Conservation (phyloP, 2,329 filamentous ascomycete species). For the Venturia carpophila region DNA sequence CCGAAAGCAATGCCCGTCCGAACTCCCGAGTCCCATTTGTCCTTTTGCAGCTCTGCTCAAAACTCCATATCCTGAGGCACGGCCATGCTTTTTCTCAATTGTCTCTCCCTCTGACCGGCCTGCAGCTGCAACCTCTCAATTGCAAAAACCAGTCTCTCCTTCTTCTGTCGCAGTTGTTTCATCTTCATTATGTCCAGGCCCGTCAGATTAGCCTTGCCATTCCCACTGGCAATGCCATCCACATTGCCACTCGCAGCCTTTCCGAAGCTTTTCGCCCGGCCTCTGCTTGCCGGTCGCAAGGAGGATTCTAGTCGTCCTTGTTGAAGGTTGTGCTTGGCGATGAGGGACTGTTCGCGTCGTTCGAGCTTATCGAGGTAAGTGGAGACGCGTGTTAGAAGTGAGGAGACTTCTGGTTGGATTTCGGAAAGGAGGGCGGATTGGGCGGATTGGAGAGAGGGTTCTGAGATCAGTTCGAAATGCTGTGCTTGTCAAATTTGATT, state of each 20-base stretch:
- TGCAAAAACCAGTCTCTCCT: conserved; percentile 77
- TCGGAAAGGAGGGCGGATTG: conserved; percentile 80
- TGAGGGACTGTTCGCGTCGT: conserved; percentile 73
- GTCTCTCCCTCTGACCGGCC: conserved; percentile 66
- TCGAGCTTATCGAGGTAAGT: conserved; percentile 75
- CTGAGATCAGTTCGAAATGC: conserved; percentile 90
- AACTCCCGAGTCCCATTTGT: neutral
- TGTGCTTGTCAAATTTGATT: conserved; percentile 29
- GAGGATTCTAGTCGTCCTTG: conserved; percentile 54
- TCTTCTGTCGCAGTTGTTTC: conserved; percentile 67
- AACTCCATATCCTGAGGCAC: conserved; percentile 33
- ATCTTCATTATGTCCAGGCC: conserved; percentile 50
- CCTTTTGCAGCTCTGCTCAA: neutral
- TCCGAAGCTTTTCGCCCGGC: conserved; percentile 7
- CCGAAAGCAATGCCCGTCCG: neutral
- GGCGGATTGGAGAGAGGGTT: conserved; percentile 70
- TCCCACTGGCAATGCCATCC: neutral
- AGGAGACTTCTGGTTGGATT: conserved; percentile 77
- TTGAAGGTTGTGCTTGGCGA: conserved; percentile 75
- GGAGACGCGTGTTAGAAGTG: conserved; percentile 73
- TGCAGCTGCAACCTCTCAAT: conserved; percentile 81
- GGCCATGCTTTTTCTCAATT: conserved; percentile 66
- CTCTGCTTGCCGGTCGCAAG: conserved; percentile 6
- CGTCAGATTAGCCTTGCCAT: neutral
- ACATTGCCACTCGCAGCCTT: neutral